Evolutionary conservation across 257 asterid genomes (phyloP), one percentile per base, ranked within the genome.

Genomic region (Gentiana straminea): DNA sequence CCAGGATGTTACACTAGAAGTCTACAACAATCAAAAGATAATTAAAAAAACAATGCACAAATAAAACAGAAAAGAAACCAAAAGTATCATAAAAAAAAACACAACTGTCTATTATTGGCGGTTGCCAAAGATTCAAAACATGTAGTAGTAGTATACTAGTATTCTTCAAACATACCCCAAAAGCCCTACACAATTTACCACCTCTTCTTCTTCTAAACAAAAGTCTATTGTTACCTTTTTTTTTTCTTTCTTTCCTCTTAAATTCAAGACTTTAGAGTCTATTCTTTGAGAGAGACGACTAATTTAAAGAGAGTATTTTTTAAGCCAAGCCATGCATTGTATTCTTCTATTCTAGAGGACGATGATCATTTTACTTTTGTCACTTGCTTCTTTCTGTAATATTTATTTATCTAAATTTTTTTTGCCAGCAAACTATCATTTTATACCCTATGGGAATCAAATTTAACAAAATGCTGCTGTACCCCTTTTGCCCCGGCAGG

Each of bases 301-400:
- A 41, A 24, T 24, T 24, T 24, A 24, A 24, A 24, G 24, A 41
- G 46, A 41, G 46, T 4, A 41, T 7, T 41, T 41, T 4, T 41
- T 41, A 5, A 5, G 46, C 46, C 46, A 24, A 24, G 24, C 44
- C 65, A 62, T 59, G 72, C 75, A 61, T 66, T 59, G 51, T 58
- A 33, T 65, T 66, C 69, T 63, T 67, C 56, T 54, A 61, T 55
- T 73, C 69, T 67, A 64, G 73, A 75, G 65, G 73, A 53, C 5
- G 7, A 5, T 41, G 10, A 5, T 41, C 46, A 5, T 41, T 41
- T 5, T 41, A 41, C 46, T 41, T 41, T 10, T 39, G 45, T 24
- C 24, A 63, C 65, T 65, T 64, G 56, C 71, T 67, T 65, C 66
- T 76, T 76, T 75, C 73, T 71, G 68, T 56, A 54, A 51, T 70